Percentiles rank a stretch among this genome's conserved stretches.
These are phyloP conservation scores for Lepidopterella palustris DNA, from an alignment of 495 filamentous ascomycete genomes.

Conservation along the genomic window DNA sequence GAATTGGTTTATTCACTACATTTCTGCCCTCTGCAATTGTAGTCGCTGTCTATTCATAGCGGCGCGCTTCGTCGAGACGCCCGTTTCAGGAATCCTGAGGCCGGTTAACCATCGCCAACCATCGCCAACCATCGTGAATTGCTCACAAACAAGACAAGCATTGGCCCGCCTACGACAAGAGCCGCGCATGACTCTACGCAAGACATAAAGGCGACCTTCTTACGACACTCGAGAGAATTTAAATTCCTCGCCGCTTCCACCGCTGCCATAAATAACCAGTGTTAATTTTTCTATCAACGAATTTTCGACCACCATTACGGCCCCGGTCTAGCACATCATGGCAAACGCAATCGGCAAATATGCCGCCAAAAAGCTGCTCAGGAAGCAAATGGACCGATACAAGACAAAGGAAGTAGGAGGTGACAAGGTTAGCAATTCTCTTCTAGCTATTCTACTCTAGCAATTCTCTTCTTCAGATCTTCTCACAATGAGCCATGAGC, in stretches of 20 bases:
- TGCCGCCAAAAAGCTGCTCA: slow-evolving; percentile 39
- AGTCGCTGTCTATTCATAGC: slow-evolving; percentile 24
- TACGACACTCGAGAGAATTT: too few relatives aligned
- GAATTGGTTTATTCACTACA: too few relatives aligned
- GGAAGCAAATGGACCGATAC: slow-evolving; percentile 36
- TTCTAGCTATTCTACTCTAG: background rate
- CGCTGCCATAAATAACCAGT: background rate
- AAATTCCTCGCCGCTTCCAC: too few relatives aligned
- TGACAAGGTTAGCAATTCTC: slow-evolving; percentile 21
- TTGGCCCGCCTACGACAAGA: background rate
- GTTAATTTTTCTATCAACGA: background rate
- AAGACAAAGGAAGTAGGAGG: slow-evolving; percentile 26
- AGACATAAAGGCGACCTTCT: too few relatives aligned
- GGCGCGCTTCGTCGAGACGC: slow-evolving; percentile 17
- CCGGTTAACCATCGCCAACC: slow-evolving; percentile 18
- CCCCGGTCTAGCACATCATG: slow-evolving; percentile 21
- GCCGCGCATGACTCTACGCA: too few relatives aligned
- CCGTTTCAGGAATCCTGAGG: slow-evolving; percentile 25
- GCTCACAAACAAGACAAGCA: background rate
- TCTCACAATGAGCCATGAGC: background rate
- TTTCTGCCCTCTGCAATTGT: background rate
- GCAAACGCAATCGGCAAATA: slow-evolving; percentile 33
- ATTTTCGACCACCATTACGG: background rate
- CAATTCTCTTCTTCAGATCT: background rate
- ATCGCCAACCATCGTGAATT: background rate